Evolutionary conservation across 1,139 yeast genomes (phyloP).

Genomic region (Magnusiomyces fungicola): DNA sequence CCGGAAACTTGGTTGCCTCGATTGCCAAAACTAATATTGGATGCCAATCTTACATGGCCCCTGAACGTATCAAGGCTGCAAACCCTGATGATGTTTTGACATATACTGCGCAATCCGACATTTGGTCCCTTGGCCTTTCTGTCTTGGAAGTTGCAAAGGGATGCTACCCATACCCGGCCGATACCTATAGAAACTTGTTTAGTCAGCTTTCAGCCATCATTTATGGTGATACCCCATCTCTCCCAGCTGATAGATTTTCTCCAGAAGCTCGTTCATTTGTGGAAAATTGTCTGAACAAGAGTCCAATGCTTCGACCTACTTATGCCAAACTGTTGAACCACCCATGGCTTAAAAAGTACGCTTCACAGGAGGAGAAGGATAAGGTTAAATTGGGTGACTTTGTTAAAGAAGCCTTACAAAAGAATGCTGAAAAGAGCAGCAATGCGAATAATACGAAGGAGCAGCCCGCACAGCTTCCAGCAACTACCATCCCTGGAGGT

Average conservation of each 20-base stretch:
- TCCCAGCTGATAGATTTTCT: constrained; percentile 53
- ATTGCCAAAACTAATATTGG: constrained; percentile 95
- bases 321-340: constrained; percentile 66
- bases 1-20: constrained; percentile 92
- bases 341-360: constrained; percentile 67
- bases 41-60: constrained; percentile 98
- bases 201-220: constrained; percentile 93
- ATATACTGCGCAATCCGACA: constrained; percentile 90
- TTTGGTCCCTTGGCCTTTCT: constrained; percentile 92
- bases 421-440: constrained; percentile 4
- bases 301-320: constrained; percentile 76
- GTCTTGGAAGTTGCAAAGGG: constrained; percentile 88
- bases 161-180: constrained; percentile 91
- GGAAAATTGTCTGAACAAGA: constrained; percentile 67
- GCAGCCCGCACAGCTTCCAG: too few species aligned
- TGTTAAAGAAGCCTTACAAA: constrained; percentile 27
- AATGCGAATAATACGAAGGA: too few species aligned
- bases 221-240: constrained; percentile 87
- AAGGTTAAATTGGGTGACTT: constrained; percentile 41
- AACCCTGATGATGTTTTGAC: constrained; percentile 59
- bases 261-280: constrained; percentile 80
- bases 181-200: constrained; percentile 81
- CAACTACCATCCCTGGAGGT: too few species aligned
- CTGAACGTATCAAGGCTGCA: constrained; percentile 76
- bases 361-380: constrained; percentile 28